Evolutionary conservation across 1,284 basidiomycete genomes (phyloP), one percentile per base, ranked within the genome.

Genomic region (Fomitopsis palustris): DNA sequence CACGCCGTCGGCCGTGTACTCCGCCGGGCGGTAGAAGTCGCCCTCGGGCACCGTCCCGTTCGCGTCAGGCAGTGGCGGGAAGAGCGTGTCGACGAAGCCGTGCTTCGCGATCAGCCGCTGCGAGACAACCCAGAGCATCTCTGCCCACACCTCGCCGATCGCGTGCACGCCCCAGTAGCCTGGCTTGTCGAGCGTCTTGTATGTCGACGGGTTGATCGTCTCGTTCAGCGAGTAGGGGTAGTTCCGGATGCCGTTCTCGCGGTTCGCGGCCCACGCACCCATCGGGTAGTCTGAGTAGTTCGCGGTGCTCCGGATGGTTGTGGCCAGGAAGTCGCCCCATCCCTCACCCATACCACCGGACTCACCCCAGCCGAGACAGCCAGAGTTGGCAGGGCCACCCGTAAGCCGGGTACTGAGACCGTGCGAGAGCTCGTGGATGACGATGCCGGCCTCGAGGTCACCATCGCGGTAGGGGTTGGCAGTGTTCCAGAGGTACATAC

Each of bases 401-500:
- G 96, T 98, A 61, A 98, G 76, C 70, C 96, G 91, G 4, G 93
- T 98, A 66, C 92, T 94, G 55, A 98, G 77, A 67, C 96, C 96
- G 73, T 98, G 96, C 57, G 84, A 81, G 69, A 92, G 75, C 76
- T 95, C 94, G 75, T 96, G 93, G 62, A 96, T 93, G 67, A 96
- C 92, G 62, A 96, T 96, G 55, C 93, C 94, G 51, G 93, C 92
- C 74, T 98, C 96, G 57, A 98, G 81, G 69, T 97, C 95, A 47
- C 96, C 96, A 69, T 98, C 96, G 27, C 95, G 82, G 79, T 90
- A 96, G 1, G 96, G 95, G 23, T 84, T 80, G 9, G 87, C 89
- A 0, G 92, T 93, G 75, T 93, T 91, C 96, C 96, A 98, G 49
- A 95, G 79, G 78, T 96, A 98, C 96, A 98, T 98, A 66, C 96